phyloP scores from a whole-genome alignment of 805 yeast genomes.

The Ogataea methanolica region DNA sequence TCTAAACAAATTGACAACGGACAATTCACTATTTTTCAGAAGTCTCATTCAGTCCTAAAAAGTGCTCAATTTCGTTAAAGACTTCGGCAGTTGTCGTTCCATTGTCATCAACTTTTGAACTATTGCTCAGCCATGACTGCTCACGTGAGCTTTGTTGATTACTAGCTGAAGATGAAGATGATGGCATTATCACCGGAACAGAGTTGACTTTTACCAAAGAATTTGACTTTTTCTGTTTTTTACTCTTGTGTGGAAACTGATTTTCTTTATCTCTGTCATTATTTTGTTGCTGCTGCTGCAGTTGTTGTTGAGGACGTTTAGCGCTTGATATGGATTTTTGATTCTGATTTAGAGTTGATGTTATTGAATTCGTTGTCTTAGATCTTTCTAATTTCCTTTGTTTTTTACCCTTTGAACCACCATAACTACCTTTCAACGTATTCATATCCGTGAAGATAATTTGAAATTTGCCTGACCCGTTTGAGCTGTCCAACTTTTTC shows the following conservation, averaged over 20 bases:
- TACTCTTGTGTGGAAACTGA: not conserved
- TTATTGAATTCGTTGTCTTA: conserved; percentile 11
- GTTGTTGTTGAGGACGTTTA: no score
- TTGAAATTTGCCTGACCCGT: conserved; percentile 42
- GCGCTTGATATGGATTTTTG: not conserved
- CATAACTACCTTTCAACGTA: conserved; percentile 20
- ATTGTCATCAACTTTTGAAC: not conserved
- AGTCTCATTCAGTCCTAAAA: no score
- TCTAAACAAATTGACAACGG: no score
- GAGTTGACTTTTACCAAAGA: conserved; percentile 10
- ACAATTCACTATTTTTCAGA: no score
- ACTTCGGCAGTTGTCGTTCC: not conserved
- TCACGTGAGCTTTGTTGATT: not conserved
- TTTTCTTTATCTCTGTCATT: not conserved
- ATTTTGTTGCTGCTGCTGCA: no score
- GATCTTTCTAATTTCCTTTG: conserved; percentile 16
- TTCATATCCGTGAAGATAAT: conserved; percentile 41
- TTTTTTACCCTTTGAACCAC: conserved; percentile 7
- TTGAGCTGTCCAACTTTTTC: conserved; percentile 16
- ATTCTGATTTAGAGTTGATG: not conserved
- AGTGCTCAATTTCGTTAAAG: no score
- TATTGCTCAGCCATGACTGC: not conserved
- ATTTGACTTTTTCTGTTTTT: conserved; percentile 10
- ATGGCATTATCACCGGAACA: conserved; percentile 11
- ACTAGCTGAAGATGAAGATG: not conserved